A percentile compares a stretch with the other conserved stretches of the same genome.
These are phyloP conservation scores for Aspergillus sparsus DNA, from an alignment of 495 filamentous ascomycete genomes.

Conservation along the genomic window DNA sequence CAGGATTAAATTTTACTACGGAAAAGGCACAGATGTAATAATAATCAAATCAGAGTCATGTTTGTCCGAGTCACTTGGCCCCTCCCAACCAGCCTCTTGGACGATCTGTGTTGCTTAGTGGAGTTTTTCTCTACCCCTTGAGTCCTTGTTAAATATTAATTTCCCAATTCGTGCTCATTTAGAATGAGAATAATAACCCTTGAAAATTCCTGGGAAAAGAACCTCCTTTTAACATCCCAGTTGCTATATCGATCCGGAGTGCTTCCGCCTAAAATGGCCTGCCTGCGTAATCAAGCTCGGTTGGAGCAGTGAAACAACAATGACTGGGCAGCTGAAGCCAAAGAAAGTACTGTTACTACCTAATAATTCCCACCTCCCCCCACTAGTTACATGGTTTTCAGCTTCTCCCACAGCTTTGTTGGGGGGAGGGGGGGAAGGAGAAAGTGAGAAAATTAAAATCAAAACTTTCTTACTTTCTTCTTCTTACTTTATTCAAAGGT, in stretches of 20 bases:
- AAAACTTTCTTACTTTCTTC: too few relatives aligned
- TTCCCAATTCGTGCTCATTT: constrained; percentile 3
- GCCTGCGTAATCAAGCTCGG: too few relatives aligned
- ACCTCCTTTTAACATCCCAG: background rate
- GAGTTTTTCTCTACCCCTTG: constrained; percentile 18
- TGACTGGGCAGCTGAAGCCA: background rate
- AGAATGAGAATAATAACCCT: background rate
- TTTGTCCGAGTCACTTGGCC: constrained; percentile 16
- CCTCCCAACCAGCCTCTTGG: constrained; percentile 19
- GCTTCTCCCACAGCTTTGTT: too few relatives aligned
- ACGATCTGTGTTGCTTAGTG: constrained; percentile 14
- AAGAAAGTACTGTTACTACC: background rate
- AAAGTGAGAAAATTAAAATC: too few relatives aligned
- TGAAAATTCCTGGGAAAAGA: background rate
- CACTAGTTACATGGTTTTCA: too few relatives aligned
- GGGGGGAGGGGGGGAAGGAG: too few relatives aligned
- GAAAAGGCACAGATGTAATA: background rate
- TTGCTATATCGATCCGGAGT: background rate
- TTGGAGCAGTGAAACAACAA: too few relatives aligned
- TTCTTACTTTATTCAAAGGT: too few relatives aligned
- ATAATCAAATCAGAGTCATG: constrained; percentile 7
- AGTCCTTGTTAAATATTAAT: background rate
- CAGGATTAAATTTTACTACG: constrained; percentile 1
- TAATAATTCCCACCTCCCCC: too few relatives aligned
- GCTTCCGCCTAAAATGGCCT: background rate